Conservation (phyloP, 805 yeast genomes). For the Saccharomycodes ludwigii region DNA sequence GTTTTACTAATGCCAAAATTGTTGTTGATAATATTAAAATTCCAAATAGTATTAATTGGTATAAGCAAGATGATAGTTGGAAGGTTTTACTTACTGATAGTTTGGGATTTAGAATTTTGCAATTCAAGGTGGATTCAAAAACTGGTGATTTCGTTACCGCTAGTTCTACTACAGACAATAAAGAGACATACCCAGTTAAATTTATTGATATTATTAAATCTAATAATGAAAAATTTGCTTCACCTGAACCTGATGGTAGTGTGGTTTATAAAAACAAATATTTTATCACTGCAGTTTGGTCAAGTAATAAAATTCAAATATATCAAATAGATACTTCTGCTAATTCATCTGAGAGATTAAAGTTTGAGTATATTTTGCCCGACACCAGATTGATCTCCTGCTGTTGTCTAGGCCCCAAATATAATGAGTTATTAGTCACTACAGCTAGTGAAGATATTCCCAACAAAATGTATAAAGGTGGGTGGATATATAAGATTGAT, state of each 20-base stretch:
- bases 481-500: no score
- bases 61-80: constrained; percentile 23
- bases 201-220: constrained; percentile 26
- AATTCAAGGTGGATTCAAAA: constrained; percentile 30
- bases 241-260: constrained; percentile 76
- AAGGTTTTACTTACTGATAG: constrained; percentile 45
- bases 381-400: constrained; percentile 49
- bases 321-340: constrained; percentile 21
- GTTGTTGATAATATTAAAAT: constrained; percentile 33
- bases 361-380: constrained; percentile 44
- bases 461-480: no score
- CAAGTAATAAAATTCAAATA: constrained; percentile 43
- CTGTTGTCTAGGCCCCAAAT: constrained; percentile 48
- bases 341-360: constrained; percentile 28
- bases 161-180: no score
- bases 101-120: constrained; percentile 32
- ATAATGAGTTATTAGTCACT: constrained; percentile 53
- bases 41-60: constrained; percentile 67
- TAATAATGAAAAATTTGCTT: constrained; percentile 12
- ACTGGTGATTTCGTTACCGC: no score
- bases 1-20: constrained; percentile 13
- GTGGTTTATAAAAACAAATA: constrained; percentile 41
- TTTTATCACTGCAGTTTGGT: constrained; percentile 58
- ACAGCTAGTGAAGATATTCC: no score
- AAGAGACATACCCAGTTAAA: constrained; percentile 24